phyloP scores from a whole-genome alignment of 2,329 filamentous ascomycete genomes.

The Trichoderma harzianum region DNA sequence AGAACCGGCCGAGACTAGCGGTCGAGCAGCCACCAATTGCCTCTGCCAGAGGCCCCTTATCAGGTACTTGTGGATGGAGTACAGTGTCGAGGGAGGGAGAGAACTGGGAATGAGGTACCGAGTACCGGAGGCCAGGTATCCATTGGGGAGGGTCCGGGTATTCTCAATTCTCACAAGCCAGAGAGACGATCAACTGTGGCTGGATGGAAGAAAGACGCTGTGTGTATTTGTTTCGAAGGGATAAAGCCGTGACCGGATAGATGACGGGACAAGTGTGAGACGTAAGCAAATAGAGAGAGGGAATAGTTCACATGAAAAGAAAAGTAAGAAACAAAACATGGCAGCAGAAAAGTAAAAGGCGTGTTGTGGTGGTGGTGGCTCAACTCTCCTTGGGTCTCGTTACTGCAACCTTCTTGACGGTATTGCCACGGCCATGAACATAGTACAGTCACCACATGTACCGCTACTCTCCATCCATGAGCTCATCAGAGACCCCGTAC shows the following conservation, averaged over 20 bases:
- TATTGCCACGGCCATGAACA: neutral
- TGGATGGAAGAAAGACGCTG: neutral
- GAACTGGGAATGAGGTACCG: neutral
- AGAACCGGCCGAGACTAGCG: conserved; percentile 2
- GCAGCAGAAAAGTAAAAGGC: neutral
- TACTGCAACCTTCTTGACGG: neutral
- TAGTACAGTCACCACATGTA: neutral
- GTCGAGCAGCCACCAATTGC: conserved; percentile 13
- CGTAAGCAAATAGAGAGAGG: neutral
- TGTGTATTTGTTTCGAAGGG: too few relatives aligned
- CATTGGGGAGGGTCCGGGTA: neutral
- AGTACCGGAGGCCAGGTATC: conserved; percentile 2
- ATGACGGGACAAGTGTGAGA: neutral
- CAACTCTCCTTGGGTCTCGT: neutral
- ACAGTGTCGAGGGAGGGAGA: neutral
- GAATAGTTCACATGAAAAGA: neutral
- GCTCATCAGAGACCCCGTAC: neutral
- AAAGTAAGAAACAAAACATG: neutral
- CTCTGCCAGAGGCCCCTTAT: conserved; percentile 14
- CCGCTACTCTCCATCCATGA: neutral
- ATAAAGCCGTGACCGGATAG: neutral
- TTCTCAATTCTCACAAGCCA: neutral
- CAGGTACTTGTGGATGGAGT: conserved; percentile 11
- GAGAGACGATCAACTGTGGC: neutral
- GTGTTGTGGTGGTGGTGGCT: neutral